Evolutionary conservation across 192 early-diverging fungal genomes (phyloP).

Genomic region (Allomyces javanicus): DNA sequence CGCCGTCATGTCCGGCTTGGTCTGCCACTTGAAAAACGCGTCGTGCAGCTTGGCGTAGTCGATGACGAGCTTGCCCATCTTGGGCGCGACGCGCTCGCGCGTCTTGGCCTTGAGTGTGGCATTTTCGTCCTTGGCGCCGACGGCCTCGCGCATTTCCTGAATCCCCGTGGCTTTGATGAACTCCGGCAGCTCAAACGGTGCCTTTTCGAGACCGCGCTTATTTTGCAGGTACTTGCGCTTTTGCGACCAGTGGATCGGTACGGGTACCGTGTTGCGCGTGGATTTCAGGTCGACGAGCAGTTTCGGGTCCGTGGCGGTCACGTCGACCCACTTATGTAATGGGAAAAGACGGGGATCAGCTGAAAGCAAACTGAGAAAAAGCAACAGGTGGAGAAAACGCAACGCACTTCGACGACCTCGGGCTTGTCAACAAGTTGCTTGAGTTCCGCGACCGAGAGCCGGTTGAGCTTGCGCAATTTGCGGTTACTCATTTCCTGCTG

Average conservation of each 20-base stretch:
- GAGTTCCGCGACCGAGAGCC: constrained; percentile 68
- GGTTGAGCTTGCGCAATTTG: constrained; percentile 29
- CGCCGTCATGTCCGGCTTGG: constrained; percentile 48
- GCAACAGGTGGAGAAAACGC: background rate
- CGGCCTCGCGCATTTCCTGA: constrained; percentile 80
- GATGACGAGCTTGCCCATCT: constrained; percentile 89
- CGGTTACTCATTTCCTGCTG: constrained; percentile 2
- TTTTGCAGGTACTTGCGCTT: constrained; percentile 93
- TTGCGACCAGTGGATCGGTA: constrained; percentile 86
- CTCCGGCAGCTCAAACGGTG: constrained; percentile 85
- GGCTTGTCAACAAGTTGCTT: constrained; percentile 80
- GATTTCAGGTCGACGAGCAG: constrained; percentile 82
- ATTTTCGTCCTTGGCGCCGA: constrained; percentile 71
- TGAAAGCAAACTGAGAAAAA: background rate
- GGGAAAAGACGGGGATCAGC: background rate
- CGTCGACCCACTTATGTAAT: constrained; percentile 72
- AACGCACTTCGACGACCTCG: constrained; percentile 75
- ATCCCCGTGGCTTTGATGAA: constrained; percentile 97
- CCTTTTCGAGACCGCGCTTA: constrained; percentile 90
- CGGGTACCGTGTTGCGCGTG: constrained; percentile 79
- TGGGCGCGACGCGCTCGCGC: constrained; percentile 69
- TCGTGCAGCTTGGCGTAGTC: constrained; percentile 97
- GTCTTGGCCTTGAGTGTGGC: constrained; percentile 61
- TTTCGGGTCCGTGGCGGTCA: constrained; percentile 72
- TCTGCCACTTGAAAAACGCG: constrained; percentile 91